Conservation (phyloP, 2,329 filamentous ascomycete species). For the Epichloe baconii region DNA sequence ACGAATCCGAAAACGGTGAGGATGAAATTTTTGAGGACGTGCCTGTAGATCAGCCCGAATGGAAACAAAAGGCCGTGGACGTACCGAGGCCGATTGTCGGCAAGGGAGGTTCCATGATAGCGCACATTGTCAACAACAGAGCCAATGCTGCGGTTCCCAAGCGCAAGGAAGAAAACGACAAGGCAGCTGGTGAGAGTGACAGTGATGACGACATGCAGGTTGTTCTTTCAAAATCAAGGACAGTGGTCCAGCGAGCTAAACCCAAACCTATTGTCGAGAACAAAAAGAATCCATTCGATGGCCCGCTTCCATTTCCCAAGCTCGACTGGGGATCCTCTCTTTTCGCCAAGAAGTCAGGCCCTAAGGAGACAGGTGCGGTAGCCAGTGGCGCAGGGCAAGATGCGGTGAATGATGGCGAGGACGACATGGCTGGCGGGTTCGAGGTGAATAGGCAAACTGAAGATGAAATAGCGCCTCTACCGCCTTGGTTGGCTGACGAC, state of each 20-base stretch:
- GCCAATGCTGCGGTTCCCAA: conserved; percentile 47
- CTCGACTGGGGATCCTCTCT: conserved; percentile 55
- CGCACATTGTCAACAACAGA: conserved; percentile 61
- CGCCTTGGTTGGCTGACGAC: conserved; percentile 60
- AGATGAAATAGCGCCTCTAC: conserved; percentile 45
- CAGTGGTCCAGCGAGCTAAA: conserved; percentile 32
- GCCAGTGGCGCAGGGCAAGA: conserved; percentile 11
- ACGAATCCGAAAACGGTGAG: conserved; percentile 26
- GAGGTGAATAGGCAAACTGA: conserved; percentile 34
- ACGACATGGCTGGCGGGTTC: conserved; percentile 52
- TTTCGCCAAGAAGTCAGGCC: conserved; percentile 30
- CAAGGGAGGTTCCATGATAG: conserved; percentile 48
- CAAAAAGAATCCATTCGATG: conserved; percentile 53
- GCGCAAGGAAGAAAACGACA: conserved; percentile 13
- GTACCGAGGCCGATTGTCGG: conserved; percentile 37
- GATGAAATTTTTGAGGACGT: conserved; percentile 38
- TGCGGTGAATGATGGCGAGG: conserved; percentile 22
- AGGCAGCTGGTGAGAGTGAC: conserved; percentile 39
- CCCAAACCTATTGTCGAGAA: conserved; percentile 31
- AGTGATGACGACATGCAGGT: conserved; percentile 71
- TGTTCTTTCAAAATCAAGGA: conserved; percentile 59
- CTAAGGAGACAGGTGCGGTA: conserved; percentile 11
- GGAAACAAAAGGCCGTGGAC: conserved; percentile 41
- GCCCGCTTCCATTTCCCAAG: conserved; percentile 84
- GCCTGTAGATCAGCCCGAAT: conserved; percentile 32